Percentiles rank a stretch among this genome's conserved stretches.
Conservation (phyloP, 2,329 filamentous ascomycete genomes). For the Neoscytalidium dimidiatum region DNA sequence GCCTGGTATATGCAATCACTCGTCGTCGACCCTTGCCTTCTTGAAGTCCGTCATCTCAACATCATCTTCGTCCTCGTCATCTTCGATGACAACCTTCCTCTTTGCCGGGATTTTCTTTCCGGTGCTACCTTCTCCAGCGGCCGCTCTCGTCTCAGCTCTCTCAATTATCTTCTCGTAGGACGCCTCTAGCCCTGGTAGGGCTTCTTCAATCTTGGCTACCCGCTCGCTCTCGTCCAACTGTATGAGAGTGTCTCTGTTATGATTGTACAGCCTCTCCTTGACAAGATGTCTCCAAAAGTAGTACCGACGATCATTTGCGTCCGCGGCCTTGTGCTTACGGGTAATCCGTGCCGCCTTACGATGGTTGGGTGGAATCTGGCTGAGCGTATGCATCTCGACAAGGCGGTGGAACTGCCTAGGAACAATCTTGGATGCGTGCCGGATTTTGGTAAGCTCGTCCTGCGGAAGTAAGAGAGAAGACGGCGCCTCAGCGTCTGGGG, state of each 20-base stretch:
- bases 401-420: conserved; percentile 74
- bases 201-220: conserved; percentile 71
- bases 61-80: conserved; percentile 41
- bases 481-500: conserved; percentile 53
- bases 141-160: conserved; percentile 39
- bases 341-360: conserved; percentile 50
- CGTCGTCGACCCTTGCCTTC: conserved; percentile 5
- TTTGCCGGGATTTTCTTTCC: conserved; percentile 30
- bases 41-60: conserved; percentile 27
- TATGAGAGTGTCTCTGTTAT: conserved; percentile 70
- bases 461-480: conserved; percentile 60
- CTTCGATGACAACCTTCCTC: conserved; percentile 36
- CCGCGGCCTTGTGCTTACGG: conserved; percentile 49
- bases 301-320: conserved; percentile 63
- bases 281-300: conserved; percentile 72
- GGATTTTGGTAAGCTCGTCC: conserved; percentile 56
- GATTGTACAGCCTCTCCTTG: conserved; percentile 75
- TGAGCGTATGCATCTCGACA: conserved; percentile 72
- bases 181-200: conserved; percentile 66
- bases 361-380: conserved; percentile 53
- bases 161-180: conserved; percentile 72
- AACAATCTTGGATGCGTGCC: conserved; percentile 68
- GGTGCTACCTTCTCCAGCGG: conserved; percentile 24
- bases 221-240: conserved; percentile 70
- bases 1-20: background rate